Conservation (phyloP, 164 flowering plant genomes). For the Buxus sempervirens region DNA sequence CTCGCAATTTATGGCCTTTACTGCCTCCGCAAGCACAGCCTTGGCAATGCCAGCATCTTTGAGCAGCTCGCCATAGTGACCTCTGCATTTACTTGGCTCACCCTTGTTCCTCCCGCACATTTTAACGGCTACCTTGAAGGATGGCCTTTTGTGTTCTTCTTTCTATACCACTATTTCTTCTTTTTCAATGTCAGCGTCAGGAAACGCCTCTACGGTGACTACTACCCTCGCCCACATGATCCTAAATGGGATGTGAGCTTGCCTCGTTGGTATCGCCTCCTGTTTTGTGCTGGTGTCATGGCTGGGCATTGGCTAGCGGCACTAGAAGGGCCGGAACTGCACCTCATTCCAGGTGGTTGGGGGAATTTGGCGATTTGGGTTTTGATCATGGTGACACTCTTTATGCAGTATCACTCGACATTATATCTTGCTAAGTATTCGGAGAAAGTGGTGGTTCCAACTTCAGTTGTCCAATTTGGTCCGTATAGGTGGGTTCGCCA, state of each 20-base stretch:
- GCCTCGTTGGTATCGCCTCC: constrained; percentile 37
- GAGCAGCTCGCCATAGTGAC: constrained; percentile 71
- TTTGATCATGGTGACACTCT: constrained; percentile 47
- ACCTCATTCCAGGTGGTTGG: constrained; percentile 69
- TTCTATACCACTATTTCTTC: constrained; percentile 80
- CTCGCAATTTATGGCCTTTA: constrained; percentile 57
- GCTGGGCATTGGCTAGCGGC: constrained; percentile 85
- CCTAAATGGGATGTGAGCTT: constrained; percentile 69
- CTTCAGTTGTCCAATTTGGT: constrained; percentile 85
- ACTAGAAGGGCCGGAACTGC: constrained; percentile 81
- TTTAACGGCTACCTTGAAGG: constrained; percentile 88
- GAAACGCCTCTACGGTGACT: constrained; percentile 79
- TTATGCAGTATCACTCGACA: constrained; percentile 71
- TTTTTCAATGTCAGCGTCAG: constrained; percentile 75
- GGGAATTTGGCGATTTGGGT: constrained; percentile 57
- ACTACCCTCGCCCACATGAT: constrained; percentile 56
- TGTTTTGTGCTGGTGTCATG: constrained; percentile 63
- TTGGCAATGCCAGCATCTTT: constrained; percentile 46
- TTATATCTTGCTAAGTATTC: constrained; percentile 81
- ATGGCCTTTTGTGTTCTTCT: constrained; percentile 85
- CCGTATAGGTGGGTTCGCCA: constrained; percentile 91
- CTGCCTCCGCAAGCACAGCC: constrained; percentile 44
- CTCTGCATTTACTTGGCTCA: constrained; percentile 76
- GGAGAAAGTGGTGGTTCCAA: constrained; percentile 83
- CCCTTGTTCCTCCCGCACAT: constrained; percentile 78